Conservation (phyloP, 768 basidiomycete species). For the Sarcodon sp. region DNA sequence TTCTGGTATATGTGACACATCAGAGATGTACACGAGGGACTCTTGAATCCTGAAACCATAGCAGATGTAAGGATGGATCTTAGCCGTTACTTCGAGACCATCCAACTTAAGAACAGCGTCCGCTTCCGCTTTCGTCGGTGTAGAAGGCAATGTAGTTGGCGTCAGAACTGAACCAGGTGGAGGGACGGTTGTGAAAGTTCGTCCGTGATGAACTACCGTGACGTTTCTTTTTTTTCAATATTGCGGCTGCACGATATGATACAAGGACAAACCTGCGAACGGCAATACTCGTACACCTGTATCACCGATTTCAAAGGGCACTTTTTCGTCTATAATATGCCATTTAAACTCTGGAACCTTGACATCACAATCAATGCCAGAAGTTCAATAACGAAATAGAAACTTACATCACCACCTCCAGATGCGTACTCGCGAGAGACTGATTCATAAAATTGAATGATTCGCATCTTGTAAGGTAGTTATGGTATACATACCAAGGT, state of each 20-base stretch:
- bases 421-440: conserved; percentile 64
- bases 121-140: conserved; percentile 6
- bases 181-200: conserved; percentile 35
- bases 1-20: conserved; percentile 72
- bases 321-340: conserved; percentile 64
- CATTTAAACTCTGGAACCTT: conserved; percentile 77
- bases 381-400: neutral
- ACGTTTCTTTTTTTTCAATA: neutral
- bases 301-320: conserved; percentile 53
- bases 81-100: conserved; percentile 3
- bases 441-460: neutral
- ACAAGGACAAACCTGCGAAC: conserved; percentile 37
- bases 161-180: conserved; percentile 26
- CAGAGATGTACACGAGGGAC: conserved; percentile 65
- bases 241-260: too few species aligned
- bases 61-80: conserved; percentile 46
- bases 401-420: conserved; percentile 60
- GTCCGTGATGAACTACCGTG: conserved; percentile 58
- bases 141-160: conserved; percentile 14
- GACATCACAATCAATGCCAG: conserved; percentile 1
- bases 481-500: conserved; percentile 24
- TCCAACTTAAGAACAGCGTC: conserved; percentile 1
- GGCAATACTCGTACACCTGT: conserved; percentile 55
- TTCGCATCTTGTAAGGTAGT: too few species aligned
- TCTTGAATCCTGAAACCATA: conserved; percentile 62